phyloP scores from a whole-genome alignment of 2,329 filamentous ascomycete species.

The Alternaria arborescens region DNA sequence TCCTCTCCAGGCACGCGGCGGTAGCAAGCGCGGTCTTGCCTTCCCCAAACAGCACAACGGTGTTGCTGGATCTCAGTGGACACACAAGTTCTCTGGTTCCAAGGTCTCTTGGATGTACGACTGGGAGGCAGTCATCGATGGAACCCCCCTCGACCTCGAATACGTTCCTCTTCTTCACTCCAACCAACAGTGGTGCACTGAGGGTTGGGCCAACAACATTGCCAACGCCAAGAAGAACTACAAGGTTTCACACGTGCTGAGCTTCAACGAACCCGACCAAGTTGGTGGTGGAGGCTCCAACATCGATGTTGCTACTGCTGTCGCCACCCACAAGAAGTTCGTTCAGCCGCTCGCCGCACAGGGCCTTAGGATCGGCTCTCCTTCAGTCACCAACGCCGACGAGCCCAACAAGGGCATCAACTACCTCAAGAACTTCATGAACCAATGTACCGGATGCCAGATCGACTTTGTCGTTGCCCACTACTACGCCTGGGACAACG shows the following conservation, averaged over 20 bases:
- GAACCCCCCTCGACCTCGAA: conserved; percentile 58
- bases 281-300: conserved; percentile 41
- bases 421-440: conserved; percentile 44
- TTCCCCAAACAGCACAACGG: conserved; percentile 39
- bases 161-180: conserved; percentile 67
- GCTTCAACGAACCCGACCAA: conserved; percentile 53
- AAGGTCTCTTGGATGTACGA: conserved; percentile 71
- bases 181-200: conserved; percentile 37
- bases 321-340: conserved; percentile 34
- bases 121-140: conserved; percentile 64
- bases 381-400: conserved; percentile 47
- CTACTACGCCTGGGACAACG: conserved; percentile 47
- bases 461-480: conserved; percentile 51
- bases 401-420: conserved; percentile 37
- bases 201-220: conserved; percentile 40
- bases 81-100: conserved; percentile 28
- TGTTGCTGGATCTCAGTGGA: conserved; percentile 32
- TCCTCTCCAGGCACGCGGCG: conserved; percentile 33
- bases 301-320: conserved; percentile 33
- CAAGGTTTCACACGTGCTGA: conserved; percentile 44
- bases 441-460: conserved; percentile 36
- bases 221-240: conserved; percentile 39
- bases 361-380: conserved; percentile 45
- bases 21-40: conserved; percentile 43
- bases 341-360: conserved; percentile 37